Evolutionary conservation across 495 filamentous ascomycete species (phyloP).

Genomic region (Margaritispora aquatica): DNA sequence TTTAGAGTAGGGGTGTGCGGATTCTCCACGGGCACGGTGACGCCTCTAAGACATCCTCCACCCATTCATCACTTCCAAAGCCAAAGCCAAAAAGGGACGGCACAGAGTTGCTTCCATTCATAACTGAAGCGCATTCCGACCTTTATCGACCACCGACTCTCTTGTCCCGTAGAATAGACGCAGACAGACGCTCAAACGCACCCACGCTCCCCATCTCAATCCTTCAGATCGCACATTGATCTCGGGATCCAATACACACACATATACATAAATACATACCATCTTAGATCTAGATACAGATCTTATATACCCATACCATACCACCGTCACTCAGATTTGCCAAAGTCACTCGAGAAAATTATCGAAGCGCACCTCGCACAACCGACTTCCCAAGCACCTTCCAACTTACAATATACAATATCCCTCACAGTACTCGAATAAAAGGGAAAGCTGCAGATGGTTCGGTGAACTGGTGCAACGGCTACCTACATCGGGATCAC

Average conservation of each 20-base stretch:
- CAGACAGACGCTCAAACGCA: neutral
- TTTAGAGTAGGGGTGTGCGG: neutral
- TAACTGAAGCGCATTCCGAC: neutral
- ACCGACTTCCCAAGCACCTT: neutral
- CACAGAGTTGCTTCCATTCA: neutral
- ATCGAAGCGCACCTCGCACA: neutral
- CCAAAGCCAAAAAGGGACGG: neutral
- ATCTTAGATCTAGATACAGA: neutral
- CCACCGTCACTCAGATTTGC: neutral
- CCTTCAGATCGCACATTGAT: too few species aligned
- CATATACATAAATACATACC: neutral
- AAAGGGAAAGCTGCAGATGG: constrained; percentile 22
- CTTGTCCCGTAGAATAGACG: neutral
- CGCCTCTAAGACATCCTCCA: neutral
- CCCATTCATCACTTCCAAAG: neutral
- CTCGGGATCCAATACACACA: too few species aligned
- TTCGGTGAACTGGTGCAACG: constrained; percentile 23
- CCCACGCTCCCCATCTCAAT: too few species aligned
- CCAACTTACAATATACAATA: neutral
- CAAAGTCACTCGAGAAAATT: neutral
- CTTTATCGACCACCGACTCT: neutral
- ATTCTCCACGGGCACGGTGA: neutral
- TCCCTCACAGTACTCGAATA: constrained; percentile 10
- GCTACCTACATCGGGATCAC: constrained; percentile 23
- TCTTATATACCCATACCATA: neutral